Evolutionary conservation across 1,284 basidiomycete species (phyloP), one percentile per base, ranked within the genome.

Genomic region (Violaceomyces palustris): DNA sequence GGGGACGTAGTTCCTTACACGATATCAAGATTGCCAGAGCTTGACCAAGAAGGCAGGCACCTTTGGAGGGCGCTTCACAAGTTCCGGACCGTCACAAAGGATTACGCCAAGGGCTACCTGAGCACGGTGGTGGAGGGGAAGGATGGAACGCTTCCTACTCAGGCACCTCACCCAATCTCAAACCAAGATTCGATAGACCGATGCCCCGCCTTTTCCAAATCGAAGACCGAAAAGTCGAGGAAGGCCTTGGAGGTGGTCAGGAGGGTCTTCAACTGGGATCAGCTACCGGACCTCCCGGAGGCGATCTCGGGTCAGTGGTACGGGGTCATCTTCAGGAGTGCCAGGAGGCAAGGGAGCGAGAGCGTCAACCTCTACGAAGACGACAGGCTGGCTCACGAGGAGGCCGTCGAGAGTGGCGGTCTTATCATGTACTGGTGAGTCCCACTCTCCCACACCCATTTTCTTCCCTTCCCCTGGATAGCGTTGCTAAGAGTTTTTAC

Each of bases 381-480:
- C 6, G 66, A 69, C 35, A 45, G 66, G 3, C 24, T 39, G 14
- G 50, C 64, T 2, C 66, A 69, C 45, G 66, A 69, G 35, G 66
- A 69, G 48, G 66, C 66, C 0, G 63, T 66, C 3, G 36, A 36
- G 10, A 46, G 49, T 8, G 66, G 66, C 10, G 66, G 66, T 0
- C 39, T 69, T 8, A 35, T 69, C 27, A 60, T 67, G 56, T 69
- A 69, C 50, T 69, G 64, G 64, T n/a, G n/a, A n/a, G n/a, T n/a
- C n/a, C n/a, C n/a, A n/a, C n/a, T n/a, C n/a, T n/a, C n/a, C n/a
- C n/a, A n/a, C n/a, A n/a, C n/a, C n/a, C n/a, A n/a, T n/a, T n/a
- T n/a, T n/a, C n/a, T n/a, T n/a, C n/a, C n/a, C n/a, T n/a, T n/a
- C n/a, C n/a, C n/a, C n/a, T n/a, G n/a, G n/a, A n/a, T n/a, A n/a